A percentile compares a stretch with the other conserved stretches of the same genome.
phyloP scores from a whole-genome alignment of 768 basidiomycete genomes.

The Suillus subalutaceus region DNA sequence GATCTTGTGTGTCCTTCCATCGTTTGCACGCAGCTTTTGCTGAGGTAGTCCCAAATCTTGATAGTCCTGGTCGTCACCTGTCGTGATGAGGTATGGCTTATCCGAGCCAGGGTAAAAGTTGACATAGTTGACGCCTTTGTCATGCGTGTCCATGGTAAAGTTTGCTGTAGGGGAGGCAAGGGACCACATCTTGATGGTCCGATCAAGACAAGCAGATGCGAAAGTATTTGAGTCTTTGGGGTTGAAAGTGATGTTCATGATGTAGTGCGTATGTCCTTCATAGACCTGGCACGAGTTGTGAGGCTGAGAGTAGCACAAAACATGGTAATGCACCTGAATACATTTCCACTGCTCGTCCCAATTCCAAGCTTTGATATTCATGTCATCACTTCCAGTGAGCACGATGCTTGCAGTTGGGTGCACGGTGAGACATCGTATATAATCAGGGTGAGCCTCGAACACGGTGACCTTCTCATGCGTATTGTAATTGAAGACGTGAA shows the following conservation, averaged over 20 bases:
- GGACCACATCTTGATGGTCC: slow-evolving; percentile 99
- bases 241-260: slow-evolving; percentile 97
- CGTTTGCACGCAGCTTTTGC: too few species aligned
- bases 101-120: slow-evolving; percentile 98
- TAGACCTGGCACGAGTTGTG: slow-evolving; percentile 58
- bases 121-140: slow-evolving; percentile 98
- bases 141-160: slow-evolving; percentile 97
- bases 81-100: slow-evolving; percentile 79
- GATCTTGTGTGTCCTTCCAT: too few species aligned
- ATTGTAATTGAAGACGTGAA: slow-evolving; percentile 98
- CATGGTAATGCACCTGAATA: slow-evolving; percentile 68
- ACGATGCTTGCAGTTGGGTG: slow-evolving; percentile 93
- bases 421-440: slow-evolving; percentile 94
- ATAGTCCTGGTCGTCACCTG: too few species aligned
- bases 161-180: slow-evolving; percentile 83
- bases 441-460: slow-evolving; percentile 98
- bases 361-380: slow-evolving; percentile 99
- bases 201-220: slow-evolving; percentile 95
- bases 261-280: slow-evolving; percentile 98
- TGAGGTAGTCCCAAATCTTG: too few species aligned
- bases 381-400: slow-evolving; percentile 95
- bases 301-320: not conserved
- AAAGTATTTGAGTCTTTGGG: slow-evolving; percentile 98
- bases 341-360: slow-evolving; percentile 99
- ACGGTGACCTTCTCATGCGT: slow-evolving; percentile 94